Conservation (phyloP, 768 basidiomycete species). For the Amyloporia xantha region DNA sequence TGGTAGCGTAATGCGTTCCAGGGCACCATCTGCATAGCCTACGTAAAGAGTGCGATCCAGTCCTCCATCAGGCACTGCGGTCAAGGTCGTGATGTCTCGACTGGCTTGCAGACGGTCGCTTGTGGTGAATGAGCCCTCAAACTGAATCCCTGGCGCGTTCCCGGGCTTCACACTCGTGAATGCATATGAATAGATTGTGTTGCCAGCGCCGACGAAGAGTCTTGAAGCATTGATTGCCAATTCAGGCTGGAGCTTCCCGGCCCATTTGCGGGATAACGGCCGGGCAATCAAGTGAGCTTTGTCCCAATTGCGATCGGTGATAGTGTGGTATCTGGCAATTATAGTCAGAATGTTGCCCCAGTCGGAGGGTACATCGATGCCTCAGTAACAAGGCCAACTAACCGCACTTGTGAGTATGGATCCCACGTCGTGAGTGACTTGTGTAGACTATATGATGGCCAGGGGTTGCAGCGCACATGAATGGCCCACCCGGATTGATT, state of each 20-base stretch:
- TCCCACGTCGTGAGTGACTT: conserved; percentile 40
- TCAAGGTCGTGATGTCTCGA: conserved; percentile 26
- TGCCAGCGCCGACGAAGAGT: conserved; percentile 57
- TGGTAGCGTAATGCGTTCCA: conserved; percentile 38
- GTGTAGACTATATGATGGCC: conserved; percentile 47
- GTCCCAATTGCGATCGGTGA: conserved; percentile 50
- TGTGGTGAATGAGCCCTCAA: conserved; percentile 21
- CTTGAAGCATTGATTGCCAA: conserved; percentile 49
- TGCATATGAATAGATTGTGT: conserved; percentile 47
- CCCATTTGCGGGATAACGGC: conserved; percentile 57
- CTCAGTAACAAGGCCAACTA: background rate
- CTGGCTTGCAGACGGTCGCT: conserved; percentile 19
- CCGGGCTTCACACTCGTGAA: conserved; percentile 27
- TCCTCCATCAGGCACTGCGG: conserved; percentile 21
- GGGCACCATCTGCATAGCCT: conserved; percentile 23
- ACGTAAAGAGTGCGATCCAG: conserved; percentile 22
- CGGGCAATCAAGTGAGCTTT: conserved; percentile 49
- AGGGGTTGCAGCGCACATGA: conserved; percentile 43
- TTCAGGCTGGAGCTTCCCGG: conserved; percentile 45
- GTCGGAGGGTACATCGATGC: background rate
- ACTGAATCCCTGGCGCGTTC: conserved; percentile 15
- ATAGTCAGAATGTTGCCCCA: background rate
- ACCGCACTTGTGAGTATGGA: conserved; percentile 33
- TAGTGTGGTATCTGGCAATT: conserved; percentile 36
- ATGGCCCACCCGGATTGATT: conserved; percentile 52